phyloP scores from a whole-genome alignment of 2,329 filamentous ascomycete genomes.

The Pyrenophora graminea region DNA sequence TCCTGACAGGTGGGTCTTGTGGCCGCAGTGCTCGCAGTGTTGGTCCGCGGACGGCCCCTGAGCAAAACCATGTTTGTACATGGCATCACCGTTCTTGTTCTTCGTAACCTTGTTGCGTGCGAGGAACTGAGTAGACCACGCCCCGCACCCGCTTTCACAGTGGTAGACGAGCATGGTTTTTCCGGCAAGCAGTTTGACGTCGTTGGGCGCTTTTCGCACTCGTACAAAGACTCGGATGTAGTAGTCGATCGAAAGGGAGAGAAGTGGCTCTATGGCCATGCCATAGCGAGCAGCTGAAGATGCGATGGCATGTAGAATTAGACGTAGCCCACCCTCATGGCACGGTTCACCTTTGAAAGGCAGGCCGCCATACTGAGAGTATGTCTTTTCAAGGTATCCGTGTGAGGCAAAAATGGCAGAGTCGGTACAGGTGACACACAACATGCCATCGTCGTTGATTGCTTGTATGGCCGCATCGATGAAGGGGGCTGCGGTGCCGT shows the following conservation, averaged over 20 bases:
- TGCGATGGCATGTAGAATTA: constrained; percentile 83
- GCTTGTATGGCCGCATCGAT: constrained; percentile 88
- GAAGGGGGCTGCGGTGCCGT: constrained; percentile 90
- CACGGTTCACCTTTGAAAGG: constrained; percentile 83
- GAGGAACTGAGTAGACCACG: constrained; percentile 82
- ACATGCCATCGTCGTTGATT: constrained; percentile 82
- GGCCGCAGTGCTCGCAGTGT: constrained; percentile 80
- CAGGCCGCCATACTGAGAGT: constrained; percentile 87
- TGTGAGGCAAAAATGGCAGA: constrained; percentile 93
- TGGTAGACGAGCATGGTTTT: constrained; percentile 94
- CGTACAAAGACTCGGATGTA: constrained; percentile 89
- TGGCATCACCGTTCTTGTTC: constrained; percentile 69
- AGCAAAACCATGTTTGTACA: constrained; percentile 78
- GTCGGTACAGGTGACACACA: constrained; percentile 96
- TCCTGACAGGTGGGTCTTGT: constrained; percentile 83
- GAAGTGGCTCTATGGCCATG: constrained; percentile 82
- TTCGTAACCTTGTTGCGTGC: constrained; percentile 68
- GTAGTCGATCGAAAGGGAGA: constrained; percentile 95
- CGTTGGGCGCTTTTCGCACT: constrained; percentile 75
- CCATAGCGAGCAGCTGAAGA: constrained; percentile 83
- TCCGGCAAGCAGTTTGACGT: constrained; percentile 86
- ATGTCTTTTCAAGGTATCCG: constrained; percentile 93
- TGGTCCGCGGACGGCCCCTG: constrained; percentile 69
- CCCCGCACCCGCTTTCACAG: constrained; percentile 88
- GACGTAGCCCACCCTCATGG: constrained; percentile 85